A percentile compares a stretch with the other conserved stretches of the same genome.
Evolutionary conservation across 345 rosid species (phyloP).

Genomic region (Abelmoschus esculentus): DNA sequence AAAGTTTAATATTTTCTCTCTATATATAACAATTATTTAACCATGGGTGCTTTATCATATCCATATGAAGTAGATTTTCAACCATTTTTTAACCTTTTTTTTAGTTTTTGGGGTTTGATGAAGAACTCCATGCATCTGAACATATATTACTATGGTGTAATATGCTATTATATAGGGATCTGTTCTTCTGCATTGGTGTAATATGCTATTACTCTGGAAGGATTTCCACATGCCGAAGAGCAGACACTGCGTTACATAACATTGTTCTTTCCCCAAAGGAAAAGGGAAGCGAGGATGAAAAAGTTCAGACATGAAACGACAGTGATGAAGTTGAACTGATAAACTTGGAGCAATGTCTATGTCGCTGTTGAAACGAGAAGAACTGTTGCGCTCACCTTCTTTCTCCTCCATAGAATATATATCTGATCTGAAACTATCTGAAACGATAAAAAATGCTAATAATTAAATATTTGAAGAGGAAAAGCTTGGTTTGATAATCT

Average conservation of each 20-base stretch:
- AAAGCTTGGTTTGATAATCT: neutral
- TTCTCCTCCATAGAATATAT: conserved; percentile 48
- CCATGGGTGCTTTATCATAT: no score
- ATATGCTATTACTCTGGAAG: no score
- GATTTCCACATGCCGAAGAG: no score
- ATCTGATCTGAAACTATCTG: conserved; percentile 25
- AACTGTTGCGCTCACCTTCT: conserved; percentile 26
- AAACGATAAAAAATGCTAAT: neutral
- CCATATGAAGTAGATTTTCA: no score
- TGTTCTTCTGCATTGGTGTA: no score
- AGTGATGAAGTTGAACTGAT: conserved; percentile 35
- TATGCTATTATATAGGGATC: no score
- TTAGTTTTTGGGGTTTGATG: no score
- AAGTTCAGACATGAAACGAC: conserved; percentile 39
- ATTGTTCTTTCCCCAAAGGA: conserved; percentile 31
- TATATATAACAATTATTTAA: no score
- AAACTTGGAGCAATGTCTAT: conserved; percentile 36
- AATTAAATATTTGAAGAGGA: neutral
- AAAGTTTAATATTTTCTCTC: neutral
- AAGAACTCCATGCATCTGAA: no score
- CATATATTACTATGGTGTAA: no score
- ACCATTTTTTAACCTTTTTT: no score
- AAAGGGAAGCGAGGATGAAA: conserved; percentile 24
- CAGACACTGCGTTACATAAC: no score
- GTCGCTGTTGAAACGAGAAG: conserved; percentile 26